Evolutionary conservation across 2,329 filamentous ascomycete genomes (phyloP).

Genomic region (Thelonectria rubi): DNA sequence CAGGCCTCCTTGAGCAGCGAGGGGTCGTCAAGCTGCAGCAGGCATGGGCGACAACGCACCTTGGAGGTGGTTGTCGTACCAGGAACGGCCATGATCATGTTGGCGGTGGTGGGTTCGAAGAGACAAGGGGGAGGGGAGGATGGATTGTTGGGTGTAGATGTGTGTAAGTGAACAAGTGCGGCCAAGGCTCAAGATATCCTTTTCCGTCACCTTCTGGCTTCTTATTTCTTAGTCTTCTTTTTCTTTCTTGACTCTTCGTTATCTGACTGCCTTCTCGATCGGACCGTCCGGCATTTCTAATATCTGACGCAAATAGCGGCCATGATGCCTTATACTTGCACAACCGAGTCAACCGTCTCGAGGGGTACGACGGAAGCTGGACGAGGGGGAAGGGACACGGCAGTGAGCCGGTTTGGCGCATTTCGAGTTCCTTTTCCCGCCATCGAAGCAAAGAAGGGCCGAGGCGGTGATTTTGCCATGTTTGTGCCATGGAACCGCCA

Average conservation of each 20-base stretch:
- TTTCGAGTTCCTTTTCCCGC: neutral
- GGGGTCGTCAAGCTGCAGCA: conserved; percentile 64
- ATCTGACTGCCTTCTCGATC: conserved; percentile 13
- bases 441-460: conserved; percentile 1
- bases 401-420: conserved; percentile 13
- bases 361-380: conserved; percentile 26
- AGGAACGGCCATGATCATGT: conserved; percentile 19
- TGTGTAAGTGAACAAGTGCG: conserved; percentile 20
- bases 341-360: neutral
- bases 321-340: conserved; percentile 28
- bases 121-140: neutral
- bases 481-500: neutral
- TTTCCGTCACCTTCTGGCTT: neutral
- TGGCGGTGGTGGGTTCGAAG: conserved; percentile 7
- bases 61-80: conserved; percentile 25
- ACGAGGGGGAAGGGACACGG: conserved; percentile 10
- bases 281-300: conserved; percentile 25
- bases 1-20: conserved; percentile 74
- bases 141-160: neutral
- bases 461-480: conserved; percentile 9
- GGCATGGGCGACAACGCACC: conserved; percentile 26
- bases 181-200: conserved; percentile 7
- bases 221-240: neutral
- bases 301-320: conserved; percentile 21
- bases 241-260: conserved; percentile 26